Evolutionary conservation across 441 rosid genomes (phyloP), one percentile per base, ranked within the genome.

Genomic region (Metrosideros polymorpha): DNA sequence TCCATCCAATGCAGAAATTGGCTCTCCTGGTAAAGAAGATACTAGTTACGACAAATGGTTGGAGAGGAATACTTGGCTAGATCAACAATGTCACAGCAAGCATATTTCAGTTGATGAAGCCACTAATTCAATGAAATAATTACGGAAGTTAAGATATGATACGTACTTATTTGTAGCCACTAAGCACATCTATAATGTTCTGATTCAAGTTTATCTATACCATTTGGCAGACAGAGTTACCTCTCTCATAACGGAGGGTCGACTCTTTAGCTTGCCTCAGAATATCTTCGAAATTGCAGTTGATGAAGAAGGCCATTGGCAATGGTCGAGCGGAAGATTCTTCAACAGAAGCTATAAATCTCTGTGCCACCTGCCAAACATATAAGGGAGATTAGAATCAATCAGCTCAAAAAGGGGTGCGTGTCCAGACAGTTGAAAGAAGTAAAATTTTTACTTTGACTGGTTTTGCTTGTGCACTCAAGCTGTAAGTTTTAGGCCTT

Each of bases 251-350:
- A 4, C 96, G 95, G 30, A 54, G 86, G 66, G 94, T 93, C 10
- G 98, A 95, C 51, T 93, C 93, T 19, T 51, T 50, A 39, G 96
- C 98, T 88, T 95, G 96, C 83, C 88, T 89, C 19, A 93, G 84
- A 87, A 95, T 93, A 84, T 95, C 96, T 52, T 91, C 85, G 15
- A 84, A 55, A 63, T 92, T 85, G 61, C 87, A 92, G 86, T 86
- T 90, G 83, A 95, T 93, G 88, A 95, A 95, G 87, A 94, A 94
- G 25, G 92, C 91, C 98, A 95, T 95, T 50, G 92, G 83, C 86
- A 90, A 27, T 17, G 91, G 87, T 79, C 89, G 87, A 35, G 77
- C 82, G 12, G 90, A 92, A 82, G 93, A 91, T 87, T 93, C 93
- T n/a, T 35, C 45, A 9, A 92, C 92, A 4, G 92, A 93, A 54